Evolutionary conservation across 306 rosid genomes (phyloP), one percentile per base, ranked within the genome.

Genomic region (Benincasa hispida): DNA sequence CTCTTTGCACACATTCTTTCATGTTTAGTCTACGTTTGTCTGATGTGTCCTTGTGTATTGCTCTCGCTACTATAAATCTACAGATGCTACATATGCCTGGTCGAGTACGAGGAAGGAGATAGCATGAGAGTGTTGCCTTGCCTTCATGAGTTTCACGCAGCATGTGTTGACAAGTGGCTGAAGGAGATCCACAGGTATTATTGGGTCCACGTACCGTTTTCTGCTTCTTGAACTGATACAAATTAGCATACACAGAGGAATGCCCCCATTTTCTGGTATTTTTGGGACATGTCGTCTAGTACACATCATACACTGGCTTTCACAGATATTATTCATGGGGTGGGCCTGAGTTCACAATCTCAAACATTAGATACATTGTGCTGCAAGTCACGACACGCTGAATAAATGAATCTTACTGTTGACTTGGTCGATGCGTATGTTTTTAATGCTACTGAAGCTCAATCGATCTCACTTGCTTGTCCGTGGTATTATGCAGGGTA

Each of bases 81-180:
- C 84, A 95, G 99, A 84, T 95, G 99, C 82, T 95, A 95, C 80
- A 95, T 95, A 87, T 95, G 99, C 85, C 99, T 95, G 74, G 97
- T 92, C 84, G 99, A 95, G 90, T 95, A 92, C 22, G 99, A 95
- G 82, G 98, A 95, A 79, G 96, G 98, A 72, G 97, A 95, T 79
- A 88, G 87, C 81, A 84, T 95, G 92, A 79, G 99, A 72, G 85
- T 87, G 50, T 88, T 95, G 77, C 98, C 99, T 81, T 95, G 99
- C 72, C 92, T 83, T 78, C 99, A 95, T 69, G 99, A 95, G 76
- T 95, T 90, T 77, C 99, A 95, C 74, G 85, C 87, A 60, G 78
- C 97, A 32, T 95, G 99, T 74, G 75, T 95, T 58, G 99, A 95
- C 97, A 95, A 95, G 82, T 95, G 99, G 99, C 87, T 95, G 79